phyloP scores from a whole-genome alignment of 2,329 filamentous ascomycete genomes.

The Pezicula neosporulosa region DNA sequence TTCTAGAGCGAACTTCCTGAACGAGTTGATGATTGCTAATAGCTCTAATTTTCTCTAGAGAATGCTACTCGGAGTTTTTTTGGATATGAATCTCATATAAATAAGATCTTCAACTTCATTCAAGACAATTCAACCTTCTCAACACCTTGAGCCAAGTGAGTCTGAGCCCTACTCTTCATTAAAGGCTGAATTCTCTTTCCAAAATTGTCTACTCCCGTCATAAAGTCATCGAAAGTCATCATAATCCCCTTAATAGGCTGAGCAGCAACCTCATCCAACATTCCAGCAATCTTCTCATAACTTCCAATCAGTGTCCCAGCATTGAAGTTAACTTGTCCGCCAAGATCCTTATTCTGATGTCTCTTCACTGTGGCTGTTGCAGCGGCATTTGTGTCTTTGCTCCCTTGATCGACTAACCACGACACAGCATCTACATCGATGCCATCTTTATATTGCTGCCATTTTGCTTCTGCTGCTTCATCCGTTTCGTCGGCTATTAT shows the following conservation, averaged over 20 bases:
- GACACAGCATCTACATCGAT: slow-evolving; percentile 20
- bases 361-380: slow-evolving; percentile 16
- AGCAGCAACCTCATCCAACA: slow-evolving; percentile 24
- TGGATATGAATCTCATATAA: too few relatives aligned
- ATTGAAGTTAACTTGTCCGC: slow-evolving; percentile 22
- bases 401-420: slow-evolving; percentile 23
- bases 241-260: slow-evolving; percentile 26
- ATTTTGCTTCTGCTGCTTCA: slow-evolving; percentile 24
- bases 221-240: slow-evolving; percentile 25
- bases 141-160: neutral
- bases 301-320: slow-evolving; percentile 23
- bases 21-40: too few relatives aligned
- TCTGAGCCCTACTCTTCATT: slow-evolving; percentile 19
- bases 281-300: slow-evolving; percentile 19
- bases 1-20: too few relatives aligned
- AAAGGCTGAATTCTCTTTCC: slow-evolving; percentile 25
- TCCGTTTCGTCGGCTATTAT: slow-evolving; percentile 25
- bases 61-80: too few relatives aligned
- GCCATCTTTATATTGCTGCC: slow-evolving; percentile 25
- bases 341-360: slow-evolving; percentile 2
- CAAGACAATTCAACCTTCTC: neutral
- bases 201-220: slow-evolving; percentile 22
- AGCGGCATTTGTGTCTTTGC: slow-evolving; percentile 24
- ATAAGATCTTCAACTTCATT: too few relatives aligned
- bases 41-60: too few relatives aligned